These are phyloP conservation scores for Pelargonium cotyledonis DNA, from an alignment of 441 rosid genomes.

Conservation along the genomic window DNA sequence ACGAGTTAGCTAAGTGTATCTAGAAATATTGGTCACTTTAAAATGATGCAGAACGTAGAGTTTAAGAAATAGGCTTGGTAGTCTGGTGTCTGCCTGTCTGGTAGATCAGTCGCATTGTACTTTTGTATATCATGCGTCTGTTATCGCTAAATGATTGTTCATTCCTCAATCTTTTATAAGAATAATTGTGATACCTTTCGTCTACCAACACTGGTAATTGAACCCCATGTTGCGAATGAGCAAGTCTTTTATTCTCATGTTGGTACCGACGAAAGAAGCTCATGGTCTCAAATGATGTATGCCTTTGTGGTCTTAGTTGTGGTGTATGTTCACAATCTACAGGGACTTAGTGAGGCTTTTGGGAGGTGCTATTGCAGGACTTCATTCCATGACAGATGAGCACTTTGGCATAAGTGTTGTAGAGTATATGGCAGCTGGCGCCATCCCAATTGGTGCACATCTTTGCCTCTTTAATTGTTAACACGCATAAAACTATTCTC, in stretches of 20 bases:
- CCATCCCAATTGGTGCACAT: slow-evolving; percentile 70
- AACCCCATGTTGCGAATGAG: no score
- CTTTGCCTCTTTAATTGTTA: slow-evolving; percentile 1
- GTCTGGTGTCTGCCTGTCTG: not conserved
- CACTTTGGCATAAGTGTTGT: slow-evolving; percentile 88
- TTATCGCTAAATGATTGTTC: not conserved
- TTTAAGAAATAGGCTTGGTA: not conserved
- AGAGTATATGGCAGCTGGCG: slow-evolving; percentile 95
- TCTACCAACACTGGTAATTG: no score
- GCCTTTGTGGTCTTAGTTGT: not conserved
- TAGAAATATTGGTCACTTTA: not conserved
- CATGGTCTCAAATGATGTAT: not conserved
- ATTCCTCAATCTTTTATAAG: not conserved
- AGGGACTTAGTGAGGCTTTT: slow-evolving; percentile 69
- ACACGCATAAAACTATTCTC: not conserved
- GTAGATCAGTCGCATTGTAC: not conserved
- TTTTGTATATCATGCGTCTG: not conserved
- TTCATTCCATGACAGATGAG: slow-evolving; percentile 90
- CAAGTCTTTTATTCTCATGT: no score
- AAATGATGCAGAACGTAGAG: not conserved
- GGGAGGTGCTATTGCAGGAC: slow-evolving; percentile 67
- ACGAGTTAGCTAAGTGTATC: not conserved
- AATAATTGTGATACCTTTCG: not conserved
- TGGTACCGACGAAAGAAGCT: not conserved
- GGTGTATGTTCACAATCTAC: slow-evolving; percentile 21